Evolutionary conservation across 73 alveolate genomes (phyloP).

Genomic region (Effrenium voratum): DNA sequence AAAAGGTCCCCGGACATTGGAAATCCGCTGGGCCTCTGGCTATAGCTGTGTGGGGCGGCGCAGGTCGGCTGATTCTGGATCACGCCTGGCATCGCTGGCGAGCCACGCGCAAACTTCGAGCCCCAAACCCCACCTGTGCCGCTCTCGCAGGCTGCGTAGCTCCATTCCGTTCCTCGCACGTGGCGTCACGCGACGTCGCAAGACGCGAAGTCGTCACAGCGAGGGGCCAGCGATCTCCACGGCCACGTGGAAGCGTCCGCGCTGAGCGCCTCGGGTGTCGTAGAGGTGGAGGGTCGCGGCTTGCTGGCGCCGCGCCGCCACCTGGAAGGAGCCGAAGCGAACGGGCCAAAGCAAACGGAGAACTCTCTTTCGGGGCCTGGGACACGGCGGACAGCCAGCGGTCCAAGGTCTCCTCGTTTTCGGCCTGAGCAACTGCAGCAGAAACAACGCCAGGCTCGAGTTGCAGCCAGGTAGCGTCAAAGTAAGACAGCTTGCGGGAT

Average conservation of each 20-base stretch:
- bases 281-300: constrained; percentile 35
- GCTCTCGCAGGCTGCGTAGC: constrained; percentile 5
- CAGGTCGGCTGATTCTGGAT: not conserved
- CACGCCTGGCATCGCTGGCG: not conserved
- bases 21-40: not conserved
- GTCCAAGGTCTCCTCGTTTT: constrained; percentile 23
- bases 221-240: constrained; percentile 41
- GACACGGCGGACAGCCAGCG: not conserved
- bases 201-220: too few species aligned
- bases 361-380: not conserved
- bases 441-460: too few species aligned
- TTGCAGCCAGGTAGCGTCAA: constrained; percentile 3
- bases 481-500: constrained; percentile 60
- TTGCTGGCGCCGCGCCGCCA: too few species aligned
- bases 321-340: too few species aligned
- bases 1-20: not conserved
- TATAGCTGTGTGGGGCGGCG: not conserved
- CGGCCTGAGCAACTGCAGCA: constrained; percentile 6
- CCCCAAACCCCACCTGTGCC: not conserved
- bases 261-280: constrained; percentile 16
- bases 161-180: constrained; percentile 6
- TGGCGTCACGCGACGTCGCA: too few species aligned
- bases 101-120: not conserved
- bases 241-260: constrained; percentile 2
- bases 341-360: too few species aligned